Percentiles rank a stretch among this genome's conserved stretches.
Conservation (phyloP, 352 stramenopile genomes). For the Globisporangium okanoganense region DNA sequence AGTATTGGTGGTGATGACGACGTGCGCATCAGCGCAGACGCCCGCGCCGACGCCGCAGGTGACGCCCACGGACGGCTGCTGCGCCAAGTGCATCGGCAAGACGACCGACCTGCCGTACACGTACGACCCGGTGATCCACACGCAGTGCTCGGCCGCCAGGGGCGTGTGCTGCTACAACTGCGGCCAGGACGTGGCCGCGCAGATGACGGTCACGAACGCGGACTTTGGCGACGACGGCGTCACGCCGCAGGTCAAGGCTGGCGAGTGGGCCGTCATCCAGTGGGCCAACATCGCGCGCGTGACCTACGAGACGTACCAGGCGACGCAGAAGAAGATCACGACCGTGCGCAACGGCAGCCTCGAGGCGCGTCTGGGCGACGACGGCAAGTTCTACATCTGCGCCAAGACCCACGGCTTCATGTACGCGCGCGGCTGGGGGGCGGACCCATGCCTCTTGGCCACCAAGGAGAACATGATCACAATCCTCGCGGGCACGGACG, state of each 20-base stretch:
- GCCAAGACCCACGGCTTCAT: conserved; percentile 25
- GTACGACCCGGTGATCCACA: conserved; percentile 64
- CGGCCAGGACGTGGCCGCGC: conserved; percentile 19
- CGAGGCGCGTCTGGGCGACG: conserved; percentile 21
- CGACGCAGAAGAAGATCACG: conserved; percentile 30
- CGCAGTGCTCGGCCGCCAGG: conserved; percentile 41
- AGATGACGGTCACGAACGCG: conserved; percentile 25
- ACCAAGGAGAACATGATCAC: conserved; percentile 16
- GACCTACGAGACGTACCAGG: conserved; percentile 33
- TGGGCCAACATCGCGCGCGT: conserved; percentile 31
- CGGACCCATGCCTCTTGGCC: conserved; percentile 22
- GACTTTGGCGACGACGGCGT: conserved; percentile 46
- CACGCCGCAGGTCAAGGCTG: conserved; percentile 44
- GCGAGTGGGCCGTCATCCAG: conserved; percentile 31
- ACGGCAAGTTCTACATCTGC: conserved; percentile 32
- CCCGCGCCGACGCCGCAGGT: conserved; percentile 11
- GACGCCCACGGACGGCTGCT: conserved; percentile 44
- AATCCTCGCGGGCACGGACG: conserved; percentile 10
- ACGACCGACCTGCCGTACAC: conserved; percentile 46
- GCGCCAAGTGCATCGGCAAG: conserved; percentile 65
- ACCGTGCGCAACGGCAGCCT: conserved; percentile 29
- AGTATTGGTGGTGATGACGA: too few relatives aligned
- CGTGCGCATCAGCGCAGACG: not conserved
- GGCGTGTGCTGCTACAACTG: conserved; percentile 77
- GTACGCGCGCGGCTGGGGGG: conserved; percentile 34